Evolutionary conservation across 1,139 yeast species (phyloP).

Genomic region (Suhomyces yuchorum): DNA sequence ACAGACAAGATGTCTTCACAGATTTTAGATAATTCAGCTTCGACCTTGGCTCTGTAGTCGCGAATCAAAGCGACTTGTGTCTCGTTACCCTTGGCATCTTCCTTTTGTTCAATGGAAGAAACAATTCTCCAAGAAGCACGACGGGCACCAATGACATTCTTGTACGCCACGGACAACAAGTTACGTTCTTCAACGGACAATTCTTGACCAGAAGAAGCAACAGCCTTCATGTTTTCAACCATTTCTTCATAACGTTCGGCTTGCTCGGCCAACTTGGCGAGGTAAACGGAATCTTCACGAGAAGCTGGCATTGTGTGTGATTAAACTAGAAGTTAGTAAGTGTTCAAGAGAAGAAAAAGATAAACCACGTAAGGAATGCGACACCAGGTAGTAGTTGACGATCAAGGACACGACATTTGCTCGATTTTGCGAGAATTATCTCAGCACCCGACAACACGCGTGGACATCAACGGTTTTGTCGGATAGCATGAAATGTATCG

Average conservation of each 20-base stretch:
- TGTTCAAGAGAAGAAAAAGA: conserved; percentile 2
- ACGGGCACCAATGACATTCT: conserved; percentile 98
- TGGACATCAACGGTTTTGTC: conserved; percentile 4
- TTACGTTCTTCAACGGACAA: conserved; percentile 97
- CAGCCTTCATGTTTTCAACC: conserved; percentile 98
- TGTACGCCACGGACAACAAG: conserved; percentile 94
- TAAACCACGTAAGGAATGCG: conserved; percentile 9
- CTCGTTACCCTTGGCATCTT: conserved; percentile 93
- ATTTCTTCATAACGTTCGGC: conserved; percentile 99
- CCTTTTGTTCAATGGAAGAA: conserved; percentile 96
- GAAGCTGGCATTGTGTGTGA: conserved; percentile 62
- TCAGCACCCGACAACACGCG: conserved; percentile 1
- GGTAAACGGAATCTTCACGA: conserved; percentile 98
- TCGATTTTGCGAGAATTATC: conserved; percentile 6
- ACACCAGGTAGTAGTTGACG: conserved; percentile 7
- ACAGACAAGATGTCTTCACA: conserved; percentile 93
- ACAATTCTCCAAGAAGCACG: conserved; percentile 99
- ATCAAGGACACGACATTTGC: conserved; percentile 8
- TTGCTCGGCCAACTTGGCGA: conserved; percentile 99
- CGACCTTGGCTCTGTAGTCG: conserved; percentile 94
- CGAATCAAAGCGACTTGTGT: conserved; percentile 86
- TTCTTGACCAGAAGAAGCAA: conserved; percentile 94
- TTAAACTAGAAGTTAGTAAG: conserved; percentile 12
- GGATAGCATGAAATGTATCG: neutral
- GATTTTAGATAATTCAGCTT: conserved; percentile 87